Evolutionary conservation across 352 stramenopile species (phyloP).

Genomic region (Phytophthora fragariae): DNA sequence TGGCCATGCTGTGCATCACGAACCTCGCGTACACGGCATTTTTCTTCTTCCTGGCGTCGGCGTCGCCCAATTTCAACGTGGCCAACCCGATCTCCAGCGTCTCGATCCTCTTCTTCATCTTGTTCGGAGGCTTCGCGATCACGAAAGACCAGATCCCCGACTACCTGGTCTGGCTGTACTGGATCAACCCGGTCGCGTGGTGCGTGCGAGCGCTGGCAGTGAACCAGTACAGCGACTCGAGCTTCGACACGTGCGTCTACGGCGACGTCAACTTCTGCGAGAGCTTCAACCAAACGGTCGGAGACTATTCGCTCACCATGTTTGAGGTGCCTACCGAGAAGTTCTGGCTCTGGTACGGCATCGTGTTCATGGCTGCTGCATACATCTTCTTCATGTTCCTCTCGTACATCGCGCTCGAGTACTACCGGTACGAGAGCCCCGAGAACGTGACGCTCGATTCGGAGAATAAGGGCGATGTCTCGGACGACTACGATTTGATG

Average conservation of each 20-base stretch:
- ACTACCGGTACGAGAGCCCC: constrained; percentile 9
- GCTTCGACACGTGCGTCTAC: constrained; percentile 13
- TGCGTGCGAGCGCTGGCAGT: constrained; percentile 13
- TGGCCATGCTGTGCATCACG: constrained; percentile 60
- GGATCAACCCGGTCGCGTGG: constrained; percentile 19
- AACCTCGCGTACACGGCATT: constrained; percentile 38
- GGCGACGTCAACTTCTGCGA: constrained; percentile 9
- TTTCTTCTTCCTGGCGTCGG: constrained; percentile 38
- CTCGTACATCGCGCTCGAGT: constrained; percentile 17
- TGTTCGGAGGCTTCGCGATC: constrained; percentile 18
- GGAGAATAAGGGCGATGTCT: not conserved
- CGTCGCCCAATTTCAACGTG: constrained; percentile 29
- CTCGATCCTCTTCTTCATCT: constrained; percentile 20
- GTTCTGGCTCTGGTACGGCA: constrained; percentile 26
- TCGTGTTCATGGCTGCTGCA: constrained; percentile 6
- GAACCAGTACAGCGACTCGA: constrained; percentile 20
- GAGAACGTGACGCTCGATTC: constrained; percentile 13
- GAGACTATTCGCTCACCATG: constrained; percentile 13
- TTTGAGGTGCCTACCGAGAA: constrained; percentile 24
- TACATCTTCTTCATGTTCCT: constrained; percentile 25
- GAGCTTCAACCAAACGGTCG: constrained; percentile 1
- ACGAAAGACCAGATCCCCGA: constrained; percentile 22
- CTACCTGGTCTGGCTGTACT: constrained; percentile 25
- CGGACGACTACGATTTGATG: constrained; percentile 4
- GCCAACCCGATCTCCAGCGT: constrained; percentile 25